Evolutionary conservation across 495 filamentous ascomycete species (phyloP), one percentile per base, ranked within the genome.

Genomic region (Pyrenula aspistea): DNA sequence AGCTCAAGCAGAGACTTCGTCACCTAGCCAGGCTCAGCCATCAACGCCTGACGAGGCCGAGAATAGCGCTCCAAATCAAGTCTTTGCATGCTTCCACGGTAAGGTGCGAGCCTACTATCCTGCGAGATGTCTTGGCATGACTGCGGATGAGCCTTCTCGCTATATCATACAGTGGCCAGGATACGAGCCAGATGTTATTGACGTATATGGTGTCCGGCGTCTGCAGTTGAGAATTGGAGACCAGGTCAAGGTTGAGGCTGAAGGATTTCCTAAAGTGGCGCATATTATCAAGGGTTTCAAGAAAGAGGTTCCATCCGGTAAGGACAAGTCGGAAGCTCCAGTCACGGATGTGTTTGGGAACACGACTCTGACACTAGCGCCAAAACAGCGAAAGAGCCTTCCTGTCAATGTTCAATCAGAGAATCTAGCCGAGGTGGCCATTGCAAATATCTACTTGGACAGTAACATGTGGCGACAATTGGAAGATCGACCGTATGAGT

Each of bases 81-180:
- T 79, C 0, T 63, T 81, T 56, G 74, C 77, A 12, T 64, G 71
- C 36, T 81, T 78, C 72, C 76, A 67, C 58, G 77, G 77, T 25
- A 65, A 65, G 15, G 74, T 71, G 59, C 66, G 71, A 31, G 74
- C 72, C 22, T 81, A 74, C 56, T 76, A 75, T 54, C 77, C 77
- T 25, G 77, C 71, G 20, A 77, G 71, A 19, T 81, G 75, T 56
- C 66, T 75, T 47, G 74, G 74, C 1, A 66, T 68, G 3, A 67
- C 73, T 8, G 62, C 68, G 50, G 50, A 52, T 24, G 19, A 52
- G 8, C 22, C 50, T 52, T 52, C 50, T 52, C 50, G 50, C 19
- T 42, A 15, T 42, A 42, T 42, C 31, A 42, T 42, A 42, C 31
- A 42, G 31, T 42, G 31, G 31, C 31, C 31, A 8, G 31, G 31